Evolutionary conservation across 306 rosid genomes (phyloP).

Genomic region (Medicago ruthenica): DNA sequence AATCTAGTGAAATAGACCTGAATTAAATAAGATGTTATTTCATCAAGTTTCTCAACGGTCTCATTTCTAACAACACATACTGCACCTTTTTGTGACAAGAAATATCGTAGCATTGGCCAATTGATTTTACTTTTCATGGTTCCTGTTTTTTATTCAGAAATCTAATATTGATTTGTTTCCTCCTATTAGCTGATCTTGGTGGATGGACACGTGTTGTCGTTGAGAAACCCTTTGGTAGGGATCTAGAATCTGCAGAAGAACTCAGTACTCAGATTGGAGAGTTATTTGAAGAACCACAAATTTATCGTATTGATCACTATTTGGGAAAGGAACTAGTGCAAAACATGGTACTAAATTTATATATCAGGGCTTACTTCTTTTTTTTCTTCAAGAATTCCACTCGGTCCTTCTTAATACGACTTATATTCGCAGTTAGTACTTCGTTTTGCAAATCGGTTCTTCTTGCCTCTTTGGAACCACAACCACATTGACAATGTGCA

Average conservation of each 20-base stretch:
- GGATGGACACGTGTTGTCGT: constrained; percentile 99
- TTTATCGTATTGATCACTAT: constrained; percentile 98
- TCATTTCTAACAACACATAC: background rate
- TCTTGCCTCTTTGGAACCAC: constrained; percentile 96
- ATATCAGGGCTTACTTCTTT: constrained; percentile 23
- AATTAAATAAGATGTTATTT: too few species aligned
- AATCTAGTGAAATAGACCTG: background rate
- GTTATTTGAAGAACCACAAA: constrained; percentile 85
- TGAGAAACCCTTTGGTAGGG: constrained; percentile 98
- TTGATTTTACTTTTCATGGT: background rate
- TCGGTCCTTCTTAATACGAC: constrained; percentile 44
- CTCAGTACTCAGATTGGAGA: constrained; percentile 87
- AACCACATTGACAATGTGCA: constrained; percentile 93
- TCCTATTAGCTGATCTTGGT: constrained; percentile 73
- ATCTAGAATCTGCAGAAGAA: constrained; percentile 83
- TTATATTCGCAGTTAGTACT: constrained; percentile 82
- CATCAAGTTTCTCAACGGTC: background rate
- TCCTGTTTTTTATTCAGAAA: constrained; percentile 5
- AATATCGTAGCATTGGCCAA: background rate
- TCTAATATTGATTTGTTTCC: constrained; percentile 23
- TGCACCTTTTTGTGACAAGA: background rate
- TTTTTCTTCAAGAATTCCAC: constrained; percentile 39
- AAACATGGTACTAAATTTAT: constrained; percentile 74
- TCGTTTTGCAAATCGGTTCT: constrained; percentile 94
- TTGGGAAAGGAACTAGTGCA: constrained; percentile 97